Evolutionary conservation across 2,329 filamentous ascomycete genomes (phyloP).

Genomic region (Coniella lustricola): DNA sequence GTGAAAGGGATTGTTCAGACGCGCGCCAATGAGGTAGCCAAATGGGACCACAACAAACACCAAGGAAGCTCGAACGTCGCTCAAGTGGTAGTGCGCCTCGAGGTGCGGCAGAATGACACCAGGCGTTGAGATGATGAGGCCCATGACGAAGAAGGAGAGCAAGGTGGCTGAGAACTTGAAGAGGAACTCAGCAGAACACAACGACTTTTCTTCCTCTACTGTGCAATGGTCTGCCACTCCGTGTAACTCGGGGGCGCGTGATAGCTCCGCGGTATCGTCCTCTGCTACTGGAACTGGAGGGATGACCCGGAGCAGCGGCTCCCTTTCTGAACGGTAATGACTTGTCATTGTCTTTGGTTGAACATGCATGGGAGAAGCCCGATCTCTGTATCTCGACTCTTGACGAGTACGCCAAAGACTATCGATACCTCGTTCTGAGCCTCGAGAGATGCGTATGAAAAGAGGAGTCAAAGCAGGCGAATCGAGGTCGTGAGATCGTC

Average conservation of each 20-base stretch:
- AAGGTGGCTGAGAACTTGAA: slow-evolving; percentile 13
- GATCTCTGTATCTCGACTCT: no score
- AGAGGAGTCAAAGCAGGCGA: no score
- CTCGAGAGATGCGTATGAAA: no score
- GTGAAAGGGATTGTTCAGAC: slow-evolving; percentile 33
- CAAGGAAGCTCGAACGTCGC: slow-evolving; percentile 35
- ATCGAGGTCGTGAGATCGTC: no score
- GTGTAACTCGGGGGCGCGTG: neutral
- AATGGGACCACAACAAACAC: slow-evolving; percentile 35
- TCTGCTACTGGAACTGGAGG: neutral
- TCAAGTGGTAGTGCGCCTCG: slow-evolving; percentile 32
- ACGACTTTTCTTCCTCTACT: neutral
- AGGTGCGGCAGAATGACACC: slow-evolving; percentile 30
- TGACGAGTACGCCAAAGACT: no score
- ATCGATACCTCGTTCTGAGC: no score
- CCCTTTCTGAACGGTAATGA: neutral
- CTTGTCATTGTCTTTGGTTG: neutral
- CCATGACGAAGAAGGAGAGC: slow-evolving; percentile 20
- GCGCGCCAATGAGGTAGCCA: slow-evolving; percentile 37
- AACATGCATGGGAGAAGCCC: no score
- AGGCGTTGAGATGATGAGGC: slow-evolving; percentile 22
- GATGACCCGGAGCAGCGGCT: neutral
- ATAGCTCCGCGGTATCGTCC: neutral
- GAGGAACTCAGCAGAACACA: neutral
- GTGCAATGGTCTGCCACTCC: neutral